Base-by-base conservation (phyloP, 495 filamentous ascomycete genomes). In the Talaromyces ruber region DNA sequence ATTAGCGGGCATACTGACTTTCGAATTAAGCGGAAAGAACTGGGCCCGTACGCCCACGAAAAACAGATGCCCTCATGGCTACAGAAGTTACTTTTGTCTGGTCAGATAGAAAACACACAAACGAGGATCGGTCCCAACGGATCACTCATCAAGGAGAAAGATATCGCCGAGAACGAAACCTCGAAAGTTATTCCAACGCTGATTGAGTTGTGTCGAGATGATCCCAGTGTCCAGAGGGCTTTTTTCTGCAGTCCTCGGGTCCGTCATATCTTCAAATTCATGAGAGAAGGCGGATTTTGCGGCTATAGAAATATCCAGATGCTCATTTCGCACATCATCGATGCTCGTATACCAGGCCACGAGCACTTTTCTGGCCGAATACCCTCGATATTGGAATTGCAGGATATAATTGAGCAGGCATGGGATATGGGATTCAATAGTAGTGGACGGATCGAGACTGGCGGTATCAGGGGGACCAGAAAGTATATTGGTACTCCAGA, bases 271-370 rank as follows among this genome's bases (percentile, higher is more conserved):
- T 88, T 87, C 54, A 97, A 96, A 66, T 78, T 96, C 39, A 79
- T 80, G 9, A 82, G 78, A 37, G 92, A 96, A 73, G 89, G 93
- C 34, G 91, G 91, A 1, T 98, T 98, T 74, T 98, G 94, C 73
- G 94, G 94, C n/a, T 98, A 97, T 68, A 82, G 94, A 9, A 98
- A 97, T 71, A 96, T 97, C 45, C 94, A 98, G 67, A 96, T 97
- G 91, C 69, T 97, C 62, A 76, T 87, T 18, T 93, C 92, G 3
- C 93, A 89, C 70, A 82, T 98, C 34, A 80, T 83, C 55, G 80
- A 80, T 30, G 72, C 84, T 7, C 69, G 77, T 45, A 75, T 76
- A 25, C 74, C 78, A 16, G 90, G 88, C 4, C 71, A 81, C 64
- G 78, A 87, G 25, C 69, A 77, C 14, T 88, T 97, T 58, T 66